A percentile compares a stretch with the other conserved stretches of the same genome.
Evolutionary conservation across 2,329 filamentous ascomycete genomes (phyloP).

Genomic region (Nigrospora sphaerica): DNA sequence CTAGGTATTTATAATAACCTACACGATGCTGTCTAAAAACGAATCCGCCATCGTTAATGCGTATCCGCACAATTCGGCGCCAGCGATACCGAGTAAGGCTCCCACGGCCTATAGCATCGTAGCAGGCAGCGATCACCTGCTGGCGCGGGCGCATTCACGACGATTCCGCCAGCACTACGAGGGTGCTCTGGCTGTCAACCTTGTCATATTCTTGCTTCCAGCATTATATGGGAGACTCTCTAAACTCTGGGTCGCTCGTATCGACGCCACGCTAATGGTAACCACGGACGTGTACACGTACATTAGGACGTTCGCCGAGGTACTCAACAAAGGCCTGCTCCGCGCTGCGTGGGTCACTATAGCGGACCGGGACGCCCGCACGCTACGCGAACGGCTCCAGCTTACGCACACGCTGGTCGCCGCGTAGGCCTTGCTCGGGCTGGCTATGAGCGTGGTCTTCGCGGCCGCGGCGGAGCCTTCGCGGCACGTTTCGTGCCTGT

Average conservation of each 20-base stretch:
- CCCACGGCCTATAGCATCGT: not conserved
- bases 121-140: not conserved
- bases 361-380: too few species aligned
- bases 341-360: too few species aligned
- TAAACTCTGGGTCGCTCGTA: conserved; percentile 65
- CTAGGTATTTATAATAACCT: too few species aligned
- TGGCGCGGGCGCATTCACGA: not conserved
- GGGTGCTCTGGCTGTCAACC: conserved; percentile 56
- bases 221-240: conserved; percentile 61
- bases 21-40: too few species aligned
- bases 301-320: conserved; percentile 58
- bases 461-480: too few species aligned
- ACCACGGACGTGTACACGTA: conserved; percentile 65
- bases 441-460: too few species aligned
- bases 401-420: too few species aligned
- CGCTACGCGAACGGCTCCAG: too few species aligned
- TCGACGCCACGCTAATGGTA: conserved; percentile 56
- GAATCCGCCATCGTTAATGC: too few species aligned
- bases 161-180: conserved; percentile 29
- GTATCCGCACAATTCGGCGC: not conserved
- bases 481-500: too few species aligned
- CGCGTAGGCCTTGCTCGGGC: too few species aligned
- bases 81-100: not conserved
- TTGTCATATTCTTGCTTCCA: conserved; percentile 55
- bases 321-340: too few species aligned